Conservation (phyloP, 108 stramenopile genomes). For the Pseudonitzschia multiseries region DNA sequence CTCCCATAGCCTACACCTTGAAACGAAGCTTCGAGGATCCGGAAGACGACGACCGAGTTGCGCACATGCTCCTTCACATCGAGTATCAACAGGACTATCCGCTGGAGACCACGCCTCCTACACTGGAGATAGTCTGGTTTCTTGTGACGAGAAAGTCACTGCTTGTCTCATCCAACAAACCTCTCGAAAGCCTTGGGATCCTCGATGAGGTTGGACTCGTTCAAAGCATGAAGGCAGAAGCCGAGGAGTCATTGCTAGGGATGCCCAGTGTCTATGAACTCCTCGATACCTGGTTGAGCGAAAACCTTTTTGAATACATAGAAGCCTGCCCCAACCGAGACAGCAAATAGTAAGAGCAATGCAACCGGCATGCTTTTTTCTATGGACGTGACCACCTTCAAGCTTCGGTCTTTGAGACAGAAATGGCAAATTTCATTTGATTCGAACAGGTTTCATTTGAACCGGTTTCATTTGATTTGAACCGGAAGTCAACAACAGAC, state of each 20-base stretch:
- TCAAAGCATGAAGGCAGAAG: conserved; percentile 18
- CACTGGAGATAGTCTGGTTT: conserved; percentile 22
- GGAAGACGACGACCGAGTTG: conserved; percentile 30
- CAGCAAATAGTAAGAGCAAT: conserved; percentile 5
- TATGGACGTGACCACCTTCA: no score
- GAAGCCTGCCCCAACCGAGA: conserved; percentile 3
- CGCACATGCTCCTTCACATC: conserved; percentile 24
- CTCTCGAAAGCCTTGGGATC: conserved; percentile 39
- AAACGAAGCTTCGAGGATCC: conserved; percentile 30
- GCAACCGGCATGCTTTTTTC: no score
- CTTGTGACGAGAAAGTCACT: conserved; percentile 24
- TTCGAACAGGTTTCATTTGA: no score
- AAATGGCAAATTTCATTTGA: no score
- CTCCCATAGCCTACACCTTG: conserved; percentile 23
- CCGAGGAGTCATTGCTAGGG: conserved; percentile 23
- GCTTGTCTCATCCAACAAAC: conserved; percentile 35
- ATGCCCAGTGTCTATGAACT: conserved; percentile 41
- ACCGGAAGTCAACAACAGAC: no score
- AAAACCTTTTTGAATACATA: conserved; percentile 39
- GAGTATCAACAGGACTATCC: conserved; percentile 34
- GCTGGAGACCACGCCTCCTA: conserved; percentile 22
- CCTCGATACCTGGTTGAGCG: conserved; percentile 33
- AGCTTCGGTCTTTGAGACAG: no score
- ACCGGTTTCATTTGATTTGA: no score
- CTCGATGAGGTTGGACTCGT: conserved; percentile 30